phyloP scores from a whole-genome alignment of 2,329 filamentous ascomycete species.

The Colletotrichum falcatum region DNA sequence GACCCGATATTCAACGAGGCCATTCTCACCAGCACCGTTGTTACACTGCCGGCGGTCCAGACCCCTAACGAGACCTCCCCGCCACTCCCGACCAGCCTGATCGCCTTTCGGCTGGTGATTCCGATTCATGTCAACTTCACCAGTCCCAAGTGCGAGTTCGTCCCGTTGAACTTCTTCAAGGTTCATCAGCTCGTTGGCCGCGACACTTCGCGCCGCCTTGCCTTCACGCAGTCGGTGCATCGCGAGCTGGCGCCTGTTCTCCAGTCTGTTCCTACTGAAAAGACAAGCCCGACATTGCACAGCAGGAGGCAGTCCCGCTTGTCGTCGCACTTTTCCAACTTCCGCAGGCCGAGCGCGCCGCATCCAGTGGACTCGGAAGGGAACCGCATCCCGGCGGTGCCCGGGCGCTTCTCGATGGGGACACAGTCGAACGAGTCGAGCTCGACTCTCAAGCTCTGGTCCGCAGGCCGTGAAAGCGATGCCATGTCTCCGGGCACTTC shows the following conservation, averaged over 20 bases:
- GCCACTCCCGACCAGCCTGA: constrained; percentile 51
- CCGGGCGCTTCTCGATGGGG: constrained; percentile 44
- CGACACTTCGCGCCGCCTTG: constrained; percentile 65
- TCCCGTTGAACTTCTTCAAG: constrained; percentile 74
- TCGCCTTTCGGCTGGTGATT: constrained; percentile 71
- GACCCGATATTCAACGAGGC: constrained; percentile 61
- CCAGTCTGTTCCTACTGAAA: constrained; percentile 47
- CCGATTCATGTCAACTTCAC: constrained; percentile 68
- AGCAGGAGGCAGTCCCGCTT: constrained; percentile 22
- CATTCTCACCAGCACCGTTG: constrained; percentile 56
- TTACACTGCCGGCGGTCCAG: constrained; percentile 53
- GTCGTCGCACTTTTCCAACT: constrained; percentile 26
- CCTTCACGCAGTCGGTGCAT: constrained; percentile 70
- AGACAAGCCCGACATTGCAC: constrained; percentile 40
- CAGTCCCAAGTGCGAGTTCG: constrained; percentile 66
- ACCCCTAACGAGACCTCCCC: constrained; percentile 35
- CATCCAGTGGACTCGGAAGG: constrained; percentile 48
- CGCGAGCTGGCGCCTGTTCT: constrained; percentile 68
- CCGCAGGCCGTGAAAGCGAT: constrained; percentile 42
- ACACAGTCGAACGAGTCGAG: constrained; percentile 47
- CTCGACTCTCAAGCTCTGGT: constrained; percentile 52
- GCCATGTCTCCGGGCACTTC: constrained; percentile 31
- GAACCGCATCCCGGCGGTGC: constrained; percentile 46
- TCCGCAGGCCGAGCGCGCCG: constrained; percentile 25
- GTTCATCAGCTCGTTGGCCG: constrained; percentile 72